Evolutionary conservation across 116 monocot genomes (phyloP), one percentile per base, ranked within the genome.

Genomic region (Dioscorea cayenensis): DNA sequence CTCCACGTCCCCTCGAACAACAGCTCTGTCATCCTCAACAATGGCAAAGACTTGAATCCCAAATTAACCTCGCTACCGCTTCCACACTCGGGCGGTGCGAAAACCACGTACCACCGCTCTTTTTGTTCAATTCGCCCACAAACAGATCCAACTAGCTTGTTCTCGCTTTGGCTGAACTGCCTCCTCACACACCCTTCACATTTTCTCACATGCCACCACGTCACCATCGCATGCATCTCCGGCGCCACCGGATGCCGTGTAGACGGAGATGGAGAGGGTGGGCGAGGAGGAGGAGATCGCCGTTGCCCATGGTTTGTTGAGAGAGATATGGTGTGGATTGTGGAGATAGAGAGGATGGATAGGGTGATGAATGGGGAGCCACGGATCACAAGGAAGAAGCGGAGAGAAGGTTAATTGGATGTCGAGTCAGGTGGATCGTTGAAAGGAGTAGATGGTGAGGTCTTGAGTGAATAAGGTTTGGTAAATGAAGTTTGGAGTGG

Each of bases 61-160:
- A 58, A n/a, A n/a, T n/a, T n/a, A 97, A 63, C 76, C 97, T 78
- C n/a, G 66, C 90, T n/a, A 90, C 64, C 90, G 93, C 73, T 64
- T 88, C 90, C n/a, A n/a, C 90, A 90, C 28, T 86, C 90, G 6
- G 90, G 52, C 6, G 97, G 93, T 14, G 93, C 97, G n/a, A n/a
- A 38, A 97, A 97, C 97, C 97, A 97, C 18, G 93, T 78, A 48
- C 93, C 97, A n/a, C n/a, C n/a, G n/a, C 90, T 83, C 37, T 97
- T 93, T 51, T 93, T 93, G 78, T 97, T 97, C n/a, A n/a, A 49
- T 93, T 97, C 28, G 79, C 77, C 97, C 97, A 97, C n/a, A n/a
- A 93, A 59, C n/a, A 97, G 93, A n/a, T 0, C 97, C 97, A 14
- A 97, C 84, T n/a, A 97, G 77, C 67, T 78, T 78, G 37, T 97